These are phyloP conservation scores for Penicillium odoratum DNA, from an alignment of 495 filamentous ascomycete species.

Conservation along the genomic window DNA sequence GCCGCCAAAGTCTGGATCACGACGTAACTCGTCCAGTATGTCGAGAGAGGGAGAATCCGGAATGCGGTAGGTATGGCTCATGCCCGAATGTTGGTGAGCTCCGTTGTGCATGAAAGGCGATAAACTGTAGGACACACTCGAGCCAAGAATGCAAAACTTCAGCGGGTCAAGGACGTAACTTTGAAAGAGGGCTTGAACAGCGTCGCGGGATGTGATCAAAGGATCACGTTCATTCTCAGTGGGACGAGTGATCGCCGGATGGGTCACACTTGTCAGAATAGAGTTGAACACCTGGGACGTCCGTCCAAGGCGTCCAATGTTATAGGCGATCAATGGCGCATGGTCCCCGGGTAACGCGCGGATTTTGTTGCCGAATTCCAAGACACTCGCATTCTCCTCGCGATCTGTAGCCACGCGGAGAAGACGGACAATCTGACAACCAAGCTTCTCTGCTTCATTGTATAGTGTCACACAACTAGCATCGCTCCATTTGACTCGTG, in stretches of 20 bases:
- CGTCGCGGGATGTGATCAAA: constrained; percentile 56
- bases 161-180: constrained; percentile 63
- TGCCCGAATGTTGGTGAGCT: constrained; percentile 67
- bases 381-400: constrained; percentile 58
- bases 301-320: constrained; percentile 66
- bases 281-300: constrained; percentile 67
- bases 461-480: constrained; percentile 57
- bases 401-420: constrained; percentile 60
- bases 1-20: constrained; percentile 69
- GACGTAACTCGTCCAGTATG: constrained; percentile 60
- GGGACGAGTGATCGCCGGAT: constrained; percentile 54
- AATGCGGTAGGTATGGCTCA: constrained; percentile 71
- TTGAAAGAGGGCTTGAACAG: constrained; percentile 54
- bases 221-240: constrained; percentile 35
- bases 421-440: constrained; percentile 70
- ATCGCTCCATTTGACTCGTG: constrained; percentile 61
- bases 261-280: constrained; percentile 68
- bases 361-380: constrained; percentile 53
- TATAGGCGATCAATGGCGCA: constrained; percentile 68
- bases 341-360: constrained; percentile 36
- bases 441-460: constrained; percentile 56
- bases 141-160: constrained; percentile 73
- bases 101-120: constrained; percentile 81
- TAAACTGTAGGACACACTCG: constrained; percentile 70
- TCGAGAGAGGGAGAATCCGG: constrained; percentile 64